Percentiles rank a stretch among this genome's conserved stretches.
These are phyloP conservation scores for Salix arbutifolia DNA, from an alignment of 345 rosid species.

Conservation along the genomic window DNA sequence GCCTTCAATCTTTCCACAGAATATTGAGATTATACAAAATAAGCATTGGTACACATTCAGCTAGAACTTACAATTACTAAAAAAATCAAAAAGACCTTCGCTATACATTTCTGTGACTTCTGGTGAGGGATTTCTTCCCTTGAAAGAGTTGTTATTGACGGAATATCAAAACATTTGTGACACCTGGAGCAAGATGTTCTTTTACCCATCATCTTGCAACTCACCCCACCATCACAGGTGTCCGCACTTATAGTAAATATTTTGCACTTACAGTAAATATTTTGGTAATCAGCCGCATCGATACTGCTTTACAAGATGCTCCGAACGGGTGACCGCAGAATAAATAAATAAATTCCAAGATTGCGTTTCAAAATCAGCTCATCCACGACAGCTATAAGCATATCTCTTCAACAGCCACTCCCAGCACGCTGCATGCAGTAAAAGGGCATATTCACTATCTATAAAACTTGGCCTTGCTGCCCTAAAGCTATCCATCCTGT, in stretches of 20 bases:
- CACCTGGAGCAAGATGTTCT: slow-evolving; percentile 13
- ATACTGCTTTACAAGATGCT: slow-evolving; percentile 51
- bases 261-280: slow-evolving; percentile 26
- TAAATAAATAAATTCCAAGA: slow-evolving; percentile 9
- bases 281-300: slow-evolving; percentile 31
- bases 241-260: slow-evolving; percentile 24
- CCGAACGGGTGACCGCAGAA: slow-evolving; percentile 33
- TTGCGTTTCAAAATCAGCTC: slow-evolving; percentile 26
- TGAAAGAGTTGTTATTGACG: slow-evolving; percentile 32
- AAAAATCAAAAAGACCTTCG: slow-evolving; percentile 12
- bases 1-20: slow-evolving; percentile 14
- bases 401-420: slow-evolving; percentile 33
- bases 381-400: slow-evolving; percentile 28
- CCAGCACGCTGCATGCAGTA: slow-evolving; percentile 28
- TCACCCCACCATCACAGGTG: slow-evolving; percentile 29
- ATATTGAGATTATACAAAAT: slow-evolving; percentile 31
- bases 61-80: slow-evolving; percentile 16
- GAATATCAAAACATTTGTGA: slow-evolving; percentile 27
- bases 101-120: slow-evolving; percentile 40
- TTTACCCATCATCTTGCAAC: slow-evolving; percentile 28
- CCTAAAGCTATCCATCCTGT: background rate
- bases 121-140: slow-evolving; percentile 20
- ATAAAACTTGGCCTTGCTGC: background rate
- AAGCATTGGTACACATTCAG: slow-evolving; percentile 15
- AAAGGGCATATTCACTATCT: slow-evolving; percentile 2